Evolutionary conservation across 768 basidiomycete species (phyloP).

Genomic region (Tylopilus plumbeoviolaceoides): DNA sequence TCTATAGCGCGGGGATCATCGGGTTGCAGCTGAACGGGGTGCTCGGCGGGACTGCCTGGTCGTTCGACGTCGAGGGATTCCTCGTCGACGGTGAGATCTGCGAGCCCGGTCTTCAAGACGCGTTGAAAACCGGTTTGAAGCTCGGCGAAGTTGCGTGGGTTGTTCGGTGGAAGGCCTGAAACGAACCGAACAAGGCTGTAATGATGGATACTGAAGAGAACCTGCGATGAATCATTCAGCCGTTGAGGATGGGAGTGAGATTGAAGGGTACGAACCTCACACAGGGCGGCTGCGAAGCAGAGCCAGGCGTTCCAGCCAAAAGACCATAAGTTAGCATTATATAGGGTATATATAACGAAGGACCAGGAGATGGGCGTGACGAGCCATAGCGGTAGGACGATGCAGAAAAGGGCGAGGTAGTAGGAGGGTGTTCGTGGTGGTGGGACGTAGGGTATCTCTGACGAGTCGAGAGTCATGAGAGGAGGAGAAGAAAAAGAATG

Average conservation of each 20-base stretch:
- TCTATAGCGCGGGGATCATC: slow-evolving; percentile 71
- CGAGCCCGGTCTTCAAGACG: slow-evolving; percentile 63
- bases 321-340: slow-evolving; percentile 38
- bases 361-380: slow-evolving; percentile 62
- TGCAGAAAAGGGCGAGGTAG: slow-evolving; percentile 51
- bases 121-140: slow-evolving; percentile 58
- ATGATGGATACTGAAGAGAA: slow-evolving; percentile 68
- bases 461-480: slow-evolving; percentile 6
- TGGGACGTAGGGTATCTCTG: slow-evolving; percentile 37
- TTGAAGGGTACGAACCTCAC: slow-evolving; percentile 45
- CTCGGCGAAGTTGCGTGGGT: slow-evolving; percentile 47
- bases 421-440: slow-evolving; percentile 47
- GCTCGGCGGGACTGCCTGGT: slow-evolving; percentile 60
- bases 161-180: slow-evolving; percentile 41
- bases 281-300: slow-evolving; percentile 48
- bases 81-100: slow-evolving; percentile 51
- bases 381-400: slow-evolving; percentile 64
- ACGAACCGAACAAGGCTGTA: slow-evolving; percentile 45
- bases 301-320: slow-evolving; percentile 37
- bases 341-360: slow-evolving; percentile 49
- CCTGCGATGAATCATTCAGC: slow-evolving; percentile 36
- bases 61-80: slow-evolving; percentile 46
- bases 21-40: slow-evolving; percentile 50
- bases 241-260: neutral
- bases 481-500: neutral